Evolutionary conservation across 257 asterid genomes (phyloP).

Genomic region (Primulina eburnea): DNA sequence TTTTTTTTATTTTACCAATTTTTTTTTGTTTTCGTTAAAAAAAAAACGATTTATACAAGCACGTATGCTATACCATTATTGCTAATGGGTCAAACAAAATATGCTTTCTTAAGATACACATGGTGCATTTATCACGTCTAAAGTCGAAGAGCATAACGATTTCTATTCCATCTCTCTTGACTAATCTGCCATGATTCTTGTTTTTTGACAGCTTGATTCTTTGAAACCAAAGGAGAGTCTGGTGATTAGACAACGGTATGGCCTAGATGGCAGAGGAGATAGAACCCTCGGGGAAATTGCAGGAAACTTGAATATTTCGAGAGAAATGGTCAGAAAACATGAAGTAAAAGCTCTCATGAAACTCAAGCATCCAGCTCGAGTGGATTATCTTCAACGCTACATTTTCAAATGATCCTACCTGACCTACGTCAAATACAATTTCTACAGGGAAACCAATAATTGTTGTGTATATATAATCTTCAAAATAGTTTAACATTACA

Average conservation of each 20-base stretch:
- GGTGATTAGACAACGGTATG: conserved; percentile 91
- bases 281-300: conserved; percentile 94
- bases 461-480: not conserved
- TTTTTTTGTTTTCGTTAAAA: too few species aligned
- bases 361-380: conserved; percentile 93
- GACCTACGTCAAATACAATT: conserved; percentile 7
- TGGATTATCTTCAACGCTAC: conserved; percentile 75
- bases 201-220: conserved; percentile 73
- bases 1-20: too few species aligned
- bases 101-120: not conserved
- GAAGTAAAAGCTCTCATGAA: conserved; percentile 95
- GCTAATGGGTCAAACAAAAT: not conserved
- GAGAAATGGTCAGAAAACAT: conserved; percentile 96
- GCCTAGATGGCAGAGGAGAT: conserved; percentile 90
- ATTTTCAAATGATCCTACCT: conserved; percentile 37
- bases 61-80: not conserved
- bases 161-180: not conserved
- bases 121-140: not conserved
- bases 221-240: conserved; percentile 94
- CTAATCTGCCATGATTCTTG: not conserved
- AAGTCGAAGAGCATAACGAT: not conserved
- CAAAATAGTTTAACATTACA: not conserved
- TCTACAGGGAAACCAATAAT: not conserved
- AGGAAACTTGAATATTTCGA: conserved; percentile 79
- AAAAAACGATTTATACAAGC: too few species aligned